Evolutionary conservation across 495 filamentous ascomycete genomes (phyloP).

Genomic region (Glonium stellatum): DNA sequence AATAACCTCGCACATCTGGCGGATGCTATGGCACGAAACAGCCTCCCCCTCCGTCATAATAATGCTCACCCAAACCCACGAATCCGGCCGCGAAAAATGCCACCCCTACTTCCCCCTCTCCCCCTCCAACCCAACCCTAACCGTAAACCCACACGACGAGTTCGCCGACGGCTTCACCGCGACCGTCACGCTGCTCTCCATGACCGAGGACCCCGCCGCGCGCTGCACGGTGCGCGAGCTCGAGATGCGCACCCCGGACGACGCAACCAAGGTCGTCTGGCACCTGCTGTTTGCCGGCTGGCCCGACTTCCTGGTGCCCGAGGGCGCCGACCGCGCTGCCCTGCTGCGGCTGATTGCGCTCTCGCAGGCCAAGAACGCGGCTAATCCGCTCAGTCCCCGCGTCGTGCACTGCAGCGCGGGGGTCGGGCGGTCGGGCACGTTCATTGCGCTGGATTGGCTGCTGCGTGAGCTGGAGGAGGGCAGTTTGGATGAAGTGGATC

Average conservation of each 20-base stretch:
- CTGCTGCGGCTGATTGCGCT: slow-evolving; percentile 73
- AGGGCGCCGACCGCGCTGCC: slow-evolving; percentile 66
- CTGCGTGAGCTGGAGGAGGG: slow-evolving; percentile 74
- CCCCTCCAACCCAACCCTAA: slow-evolving; percentile 45
- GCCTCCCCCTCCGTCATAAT: slow-evolving; percentile 75
- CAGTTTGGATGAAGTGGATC: slow-evolving; percentile 47
- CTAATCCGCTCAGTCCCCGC: slow-evolving; percentile 60
- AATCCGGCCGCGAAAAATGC: slow-evolving; percentile 80
- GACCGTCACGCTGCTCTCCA: slow-evolving; percentile 46
- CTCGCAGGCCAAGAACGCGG: slow-evolving; percentile 61
- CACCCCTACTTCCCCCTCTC: slow-evolving; percentile 77
- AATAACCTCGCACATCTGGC: slow-evolving; percentile 75
- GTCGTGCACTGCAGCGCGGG: slow-evolving; percentile 92
- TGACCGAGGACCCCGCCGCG: slow-evolving; percentile 42
- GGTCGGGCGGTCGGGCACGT: slow-evolving; percentile 89
- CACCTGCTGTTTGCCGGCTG: slow-evolving; percentile 89
- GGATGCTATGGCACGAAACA: slow-evolving; percentile 89
- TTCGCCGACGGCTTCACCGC: slow-evolving; percentile 55
- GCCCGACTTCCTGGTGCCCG: slow-evolving; percentile 89
- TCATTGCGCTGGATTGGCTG: slow-evolving; percentile 89
- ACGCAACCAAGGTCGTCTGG: slow-evolving; percentile 65
- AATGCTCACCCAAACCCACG: slow-evolving; percentile 90
- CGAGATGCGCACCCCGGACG: slow-evolving; percentile 48
- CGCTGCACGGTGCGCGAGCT: slow-evolving; percentile 53
- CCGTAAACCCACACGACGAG: slow-evolving; percentile 54